Evolutionary conservation across 768 basidiomycete species (phyloP), one percentile per base, ranked within the genome.

Genomic region (Bullera alba): DNA sequence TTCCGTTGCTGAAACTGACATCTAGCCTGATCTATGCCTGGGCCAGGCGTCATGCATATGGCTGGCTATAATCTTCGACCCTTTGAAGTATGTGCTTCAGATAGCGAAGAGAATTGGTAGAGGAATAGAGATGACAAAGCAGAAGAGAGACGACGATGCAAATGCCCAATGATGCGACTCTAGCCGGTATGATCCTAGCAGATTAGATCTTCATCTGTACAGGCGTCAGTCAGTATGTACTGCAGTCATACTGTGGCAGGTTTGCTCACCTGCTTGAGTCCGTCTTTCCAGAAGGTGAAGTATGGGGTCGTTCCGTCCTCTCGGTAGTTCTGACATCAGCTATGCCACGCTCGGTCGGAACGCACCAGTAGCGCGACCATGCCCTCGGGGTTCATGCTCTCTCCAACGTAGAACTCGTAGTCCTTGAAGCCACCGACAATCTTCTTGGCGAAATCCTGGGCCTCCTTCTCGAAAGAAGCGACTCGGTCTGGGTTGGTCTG

Each of bases 281-380:
- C 93, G 75, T 96, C 81, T 76, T 86, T 93, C 92, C 92, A 96
- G 79, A 92, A 87, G 27, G 84, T 91, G 74, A 93, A 81, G 73
- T 86, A 92, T 44, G 89, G 88, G 85, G 74, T 75, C 51, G 57
- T 55, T 39, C 74, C 74, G 55, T 75, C 75, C 66, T 74, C 75
- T 54, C 95, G 82, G 77, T 90, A 99, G 78, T 99, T 93, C 67
- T 69, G 36, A 19, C 15, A 17, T 38, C 44, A 26, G 23, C 10
- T 4, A 23, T 2, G 7, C 17, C 14, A 38, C 16, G 4, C n/a
- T 25, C 34, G 42, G 12, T 44, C 19, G 4, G 16, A 15, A 58
- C 64, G 56, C 37, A 69, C 67, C n/a, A 97, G 81, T 41, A 97
- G 80, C 37, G 83, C 87, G 61, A 97, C 80, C 88, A 93, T 86